Base-by-base conservation (phyloP, 176 grass and related monocot species). In the Coix lacrymajobi region DNA sequence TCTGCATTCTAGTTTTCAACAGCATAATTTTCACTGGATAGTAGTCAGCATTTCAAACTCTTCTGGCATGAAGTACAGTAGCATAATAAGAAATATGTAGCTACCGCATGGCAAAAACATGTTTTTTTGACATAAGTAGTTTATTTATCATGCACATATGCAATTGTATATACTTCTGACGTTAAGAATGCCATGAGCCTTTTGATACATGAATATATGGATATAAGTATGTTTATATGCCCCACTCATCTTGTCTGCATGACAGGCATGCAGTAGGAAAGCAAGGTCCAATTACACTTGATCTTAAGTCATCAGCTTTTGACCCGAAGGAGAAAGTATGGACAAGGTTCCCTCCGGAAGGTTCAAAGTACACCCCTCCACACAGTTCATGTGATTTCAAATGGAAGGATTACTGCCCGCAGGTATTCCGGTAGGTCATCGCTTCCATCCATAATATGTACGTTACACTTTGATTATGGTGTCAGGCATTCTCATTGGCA, bases 331-430 rank as follows among this genome's bases (percentile, higher is more conserved):
- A 93, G 74, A 97, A 97, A 83, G 88, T 93, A 79, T 97, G 94
- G 94, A 93, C 94, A 69, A 91, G 81, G 77, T 97, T 97, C 79
- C 91, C 91, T 52, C 89, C 96, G 56, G 92, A 98, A 93, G 96
- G 96, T 43, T 92, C 96, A 83, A 98, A 98, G 69, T 92, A 93
- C 28, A 98, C 96, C 19, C 96, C 96, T 87, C 96, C 96, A 19
- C 96, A 98, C 83, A 92, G 85, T 65, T 98, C 96, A 56, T 93
- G 93, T 48, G 96, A 98, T 77, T 98, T 98, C 89, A 91, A 79
- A 86, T 98, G 96, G 96, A 98, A 98, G 73, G 96, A 98, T 79
- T 98, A 98, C 77, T 95, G 96, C 68, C 96, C 96, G 0, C 84
- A 93, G 72, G 96, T 98, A 33, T 98, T 98, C 85, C 89, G 93